phyloP scores from a whole-genome alignment of 2,329 filamentous ascomycete species.

The Xylariaceae sp. region DNA sequence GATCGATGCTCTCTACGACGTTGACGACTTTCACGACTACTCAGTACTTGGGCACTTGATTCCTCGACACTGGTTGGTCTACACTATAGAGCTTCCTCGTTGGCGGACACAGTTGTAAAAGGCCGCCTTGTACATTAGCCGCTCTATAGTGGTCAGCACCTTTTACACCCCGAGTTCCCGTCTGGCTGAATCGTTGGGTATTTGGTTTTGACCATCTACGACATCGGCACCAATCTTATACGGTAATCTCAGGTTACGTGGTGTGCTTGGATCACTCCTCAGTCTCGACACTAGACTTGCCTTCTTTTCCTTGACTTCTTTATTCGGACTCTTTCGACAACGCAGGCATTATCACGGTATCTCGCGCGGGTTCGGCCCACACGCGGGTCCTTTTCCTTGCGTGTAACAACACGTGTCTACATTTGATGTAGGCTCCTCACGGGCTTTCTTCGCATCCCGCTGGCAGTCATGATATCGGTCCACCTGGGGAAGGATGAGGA shows the following conservation, averaged over 20 bases:
- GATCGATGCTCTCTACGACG: slow-evolving; percentile 33
- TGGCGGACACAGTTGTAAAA: slow-evolving; percentile 21
- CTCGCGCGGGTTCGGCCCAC: no score
- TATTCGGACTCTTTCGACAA: no score
- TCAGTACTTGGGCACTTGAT: slow-evolving; percentile 20
- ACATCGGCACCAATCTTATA: slow-evolving; percentile 6
- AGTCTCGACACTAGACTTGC: slow-evolving; percentile 25
- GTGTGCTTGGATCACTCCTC: slow-evolving; percentile 28
- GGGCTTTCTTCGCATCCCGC: no score
- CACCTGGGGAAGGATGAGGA: no score
- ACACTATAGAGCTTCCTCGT: slow-evolving; percentile 22
- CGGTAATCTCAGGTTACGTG: slow-evolving; percentile 21
- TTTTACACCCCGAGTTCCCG: slow-evolving; percentile 14
- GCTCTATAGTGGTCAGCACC: slow-evolving; percentile 25
- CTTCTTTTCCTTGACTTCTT: slow-evolving; percentile 8
- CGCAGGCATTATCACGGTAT: no score
- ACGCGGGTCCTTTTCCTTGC: no score
- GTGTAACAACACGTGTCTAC: no score
- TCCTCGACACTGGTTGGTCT: slow-evolving; percentile 13
- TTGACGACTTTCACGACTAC: slow-evolving; percentile 27
- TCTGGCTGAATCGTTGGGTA: slow-evolving; percentile 17
- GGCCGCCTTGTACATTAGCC: slow-evolving; percentile 33
- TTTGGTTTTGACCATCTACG: slow-evolving; percentile 12
- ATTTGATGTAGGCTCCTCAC: no score
- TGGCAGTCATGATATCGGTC: no score